Evolutionary conservation across 176 grass and related monocot species (phyloP), one percentile per base, ranked within the genome.

Genomic region (Oryza nivara): DNA sequence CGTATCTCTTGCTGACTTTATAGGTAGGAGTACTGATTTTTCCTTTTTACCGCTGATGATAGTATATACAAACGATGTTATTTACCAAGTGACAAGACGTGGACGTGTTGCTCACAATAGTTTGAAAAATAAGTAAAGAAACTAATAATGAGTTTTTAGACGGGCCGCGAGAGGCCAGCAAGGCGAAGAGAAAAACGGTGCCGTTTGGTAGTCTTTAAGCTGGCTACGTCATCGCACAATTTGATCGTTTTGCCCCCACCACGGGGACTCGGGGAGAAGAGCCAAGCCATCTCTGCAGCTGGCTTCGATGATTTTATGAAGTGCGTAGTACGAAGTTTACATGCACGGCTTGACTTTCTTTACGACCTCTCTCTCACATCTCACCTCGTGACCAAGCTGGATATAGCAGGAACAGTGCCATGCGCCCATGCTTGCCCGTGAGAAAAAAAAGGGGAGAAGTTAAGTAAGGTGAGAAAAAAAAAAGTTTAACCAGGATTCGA

Each of bases 41-140:
- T 51, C 61, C 47, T 49, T 71, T 48, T 51, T 70, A 86, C 83
- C 58, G 72, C 77, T 85, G 22, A 16, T 41, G 13, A 76, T 28
- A 32, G 13, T 49, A 15, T 49, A 49, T 5, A 52, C 15, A 52
- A 16, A 52, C 49, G 12, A 17, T 60, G 85, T 71, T 34, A 36
- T 48, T 84, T 15, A 20, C 61, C 65, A 11, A 81, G 72, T 0
- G 73, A 82, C 67, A 47, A 51, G 38, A 63, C 58, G n/a, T 23
- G 22, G 58, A 67, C 84, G 60, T 83, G 70, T 23, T 48, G 30
- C 25, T 49, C 63, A 9, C 8, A 20, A 26, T 11, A 45, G 72
- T 81, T 77, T 85, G 73, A 70, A 45, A 49, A 81, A 4, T 12
- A 28, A 30, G 8, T 3, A 9, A 45, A 4, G 77, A 86, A 86